Percentiles rank a stretch among this genome's conserved stretches.
These are phyloP conservation scores for Trichosporon coremiiforme DNA, from an alignment of 1,284 basidiomycete species.

Conservation along the genomic window DNA sequence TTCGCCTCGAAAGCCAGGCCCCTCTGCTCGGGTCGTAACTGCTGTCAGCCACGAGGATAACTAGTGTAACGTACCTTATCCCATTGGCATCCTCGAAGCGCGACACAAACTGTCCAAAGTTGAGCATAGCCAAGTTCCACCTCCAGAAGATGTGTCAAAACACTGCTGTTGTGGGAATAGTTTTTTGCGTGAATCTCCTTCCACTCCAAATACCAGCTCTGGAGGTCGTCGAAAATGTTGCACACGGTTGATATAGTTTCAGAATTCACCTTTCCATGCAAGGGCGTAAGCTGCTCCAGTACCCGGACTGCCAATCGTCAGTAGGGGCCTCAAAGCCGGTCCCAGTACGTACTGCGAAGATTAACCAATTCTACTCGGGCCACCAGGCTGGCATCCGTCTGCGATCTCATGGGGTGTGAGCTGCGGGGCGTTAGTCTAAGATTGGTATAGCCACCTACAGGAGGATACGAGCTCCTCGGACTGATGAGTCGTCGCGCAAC, in stretches of 20 bases:
- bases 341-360: conserved; percentile 57
- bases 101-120: conserved; percentile 89
- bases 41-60: neutral
- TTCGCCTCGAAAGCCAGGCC: conserved; percentile 93
- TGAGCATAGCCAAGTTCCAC: conserved; percentile 89
- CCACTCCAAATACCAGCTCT: conserved; percentile 80
- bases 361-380: conserved; percentile 85
- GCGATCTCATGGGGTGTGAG: conserved; percentile 76
- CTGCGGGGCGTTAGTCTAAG: conserved; percentile 29
- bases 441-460: conserved; percentile 54
- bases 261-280: conserved; percentile 82
- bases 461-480: conserved; percentile 76
- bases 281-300: conserved; percentile 79
- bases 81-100: conserved; percentile 84
- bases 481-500: conserved; percentile 81
- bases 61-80: conserved; percentile 71
- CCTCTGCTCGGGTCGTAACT: conserved; percentile 74
- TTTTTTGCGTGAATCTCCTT: conserved; percentile 72
- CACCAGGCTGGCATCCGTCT: conserved; percentile 83
- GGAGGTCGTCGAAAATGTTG: conserved; percentile 71
- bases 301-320: conserved; percentile 68
- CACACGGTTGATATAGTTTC: conserved; percentile 82
- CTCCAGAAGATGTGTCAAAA: conserved; percentile 79
- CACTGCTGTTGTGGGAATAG: conserved; percentile 68
- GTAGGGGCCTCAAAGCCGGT: neutral